Evolutionary conservation across 805 yeast species (phyloP), one percentile per base, ranked within the genome.

Genomic region (Saccharomycopsis babjevae): DNA sequence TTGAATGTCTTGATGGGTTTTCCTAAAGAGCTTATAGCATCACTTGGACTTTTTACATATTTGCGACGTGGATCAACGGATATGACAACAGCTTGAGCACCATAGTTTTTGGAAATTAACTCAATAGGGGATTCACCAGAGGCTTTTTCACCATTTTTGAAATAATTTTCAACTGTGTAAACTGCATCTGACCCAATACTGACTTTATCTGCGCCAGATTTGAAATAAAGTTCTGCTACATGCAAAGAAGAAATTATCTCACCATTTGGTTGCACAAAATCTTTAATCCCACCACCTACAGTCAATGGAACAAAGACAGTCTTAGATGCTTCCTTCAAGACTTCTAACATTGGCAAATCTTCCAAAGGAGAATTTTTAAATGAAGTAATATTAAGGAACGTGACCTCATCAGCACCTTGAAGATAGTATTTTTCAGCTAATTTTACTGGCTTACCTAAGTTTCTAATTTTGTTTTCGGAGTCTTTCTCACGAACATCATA

Each of bases 131-230:
- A 79, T 1, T 75, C 78, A 0, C 99, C 99, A 54, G 81, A 79
- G 55, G 86, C 83, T 39, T 70, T 72, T 30, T 75, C 73, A 50
- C 85, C 86, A 56, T 77, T 76, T 0, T 77, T 80, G 72, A 87
- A 88, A 72, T 77, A 94, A 43, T 82, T 76, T 70, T 91, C 97
- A 3, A 98, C 98, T 38, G 96, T 96, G 57, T 74, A 72, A 1
- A 94, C 99, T 0, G 99, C 96, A 74, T 94, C 99, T 8, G 96
- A 83, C n/a, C 99, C 99, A 69, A 94, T 94, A 55, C 97, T 89
- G 5, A 94, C 96, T 71, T 94, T 94, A 73, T 94, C 99, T 16
- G 99, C 99, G 64, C 99, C 99, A 0, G 98, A 89, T 64, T 90
- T 80, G 79, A 94, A 94, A 71, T 94, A 94, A 66, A 91, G 76